These are phyloP conservation scores for Gigaspora rosea DNA, from an alignment of 192 early-diverging fungal genomes.

Conservation along the genomic window DNA sequence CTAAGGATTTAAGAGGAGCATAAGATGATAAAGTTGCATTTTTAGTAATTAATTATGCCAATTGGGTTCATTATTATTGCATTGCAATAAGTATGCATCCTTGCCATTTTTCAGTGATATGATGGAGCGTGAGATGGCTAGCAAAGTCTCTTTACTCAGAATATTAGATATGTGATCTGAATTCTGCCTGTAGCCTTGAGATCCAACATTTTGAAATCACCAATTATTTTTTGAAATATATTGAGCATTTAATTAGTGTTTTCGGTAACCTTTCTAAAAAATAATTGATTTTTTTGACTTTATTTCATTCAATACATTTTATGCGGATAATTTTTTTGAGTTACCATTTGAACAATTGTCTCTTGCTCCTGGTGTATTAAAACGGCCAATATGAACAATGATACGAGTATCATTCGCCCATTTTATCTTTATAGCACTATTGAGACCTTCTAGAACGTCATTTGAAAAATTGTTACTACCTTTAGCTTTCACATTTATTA, in stretches of 20 bases:
- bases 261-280: slow-evolving; percentile 27
- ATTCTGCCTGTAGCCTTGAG: neutral
- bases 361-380: neutral
- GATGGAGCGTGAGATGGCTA: no score
- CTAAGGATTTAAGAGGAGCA: no score
- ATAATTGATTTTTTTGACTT: slow-evolving; percentile 1
- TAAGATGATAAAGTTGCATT: no score
- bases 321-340: slow-evolving; percentile 16
- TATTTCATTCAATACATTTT: slow-evolving; percentile 23
- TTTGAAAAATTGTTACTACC: neutral
- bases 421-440: slow-evolving; percentile 12
- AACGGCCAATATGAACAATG: slow-evolving; percentile 22
- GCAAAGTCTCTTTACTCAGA: no score
- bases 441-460: slow-evolving; percentile 19
- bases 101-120: no score
- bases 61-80: no score
- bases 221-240: slow-evolving; percentile 16
- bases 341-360: slow-evolving; percentile 25
- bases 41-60: no score
- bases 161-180: neutral
- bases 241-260: slow-evolving; percentile 19
- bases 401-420: slow-evolving; percentile 11
- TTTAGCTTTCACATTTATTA: neutral
- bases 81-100: no score
- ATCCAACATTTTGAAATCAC: slow-evolving; percentile 1